Evolutionary conservation across 495 filamentous ascomycete genomes (phyloP), one percentile per base, ranked within the genome.

Genomic region (Aspergillus carlsbadensis): DNA sequence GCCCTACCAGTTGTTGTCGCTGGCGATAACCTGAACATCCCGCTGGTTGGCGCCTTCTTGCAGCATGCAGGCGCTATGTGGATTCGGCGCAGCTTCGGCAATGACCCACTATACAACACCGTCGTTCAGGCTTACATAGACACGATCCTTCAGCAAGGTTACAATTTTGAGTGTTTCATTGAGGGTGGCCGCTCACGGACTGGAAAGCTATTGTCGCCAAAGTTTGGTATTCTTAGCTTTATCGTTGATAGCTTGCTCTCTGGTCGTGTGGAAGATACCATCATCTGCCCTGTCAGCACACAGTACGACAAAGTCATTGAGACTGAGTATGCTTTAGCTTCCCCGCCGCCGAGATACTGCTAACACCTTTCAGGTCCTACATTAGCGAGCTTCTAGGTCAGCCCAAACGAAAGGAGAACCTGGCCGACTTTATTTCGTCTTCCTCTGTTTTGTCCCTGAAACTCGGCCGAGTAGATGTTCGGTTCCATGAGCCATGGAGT

Each of bases 261-360:
- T 6, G 91, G 93, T n/a, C 80, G 91, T 1, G 89, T 96, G 2
- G 78, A 93, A 52, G 94, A 98, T 69, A 88, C 90, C 14, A 88
- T 95, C 24, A 87, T 98, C 41, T 96, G 91, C 62, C 93, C 93
- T 3, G 94, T 98, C 26, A 93, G 89, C 68, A 96, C 91, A 2
- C 94, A 98, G 64, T 98, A 98, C 67, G 94, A 98, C 79, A 98
- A 97, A 63, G 94, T 98, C 45, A 90, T 98, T 44, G 94, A 98
- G 69, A 96, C 92, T 7, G 93, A 97, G 73, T 82, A 74, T 56
- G 77, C n/a, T n/a, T 13, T n/a, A 13, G 48, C 15, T 13, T 24
- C 22, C 21, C 22, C 18, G 4, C 14, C 10, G 31, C 10, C 6
- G 36, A 5, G 44, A 3, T 47, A 11, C 63, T 70, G 34, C 68